Evolutionary conservation across 2,329 filamentous ascomycete genomes (phyloP), one percentile per base, ranked within the genome.

Genomic region (Aspergillus floridensis): DNA sequence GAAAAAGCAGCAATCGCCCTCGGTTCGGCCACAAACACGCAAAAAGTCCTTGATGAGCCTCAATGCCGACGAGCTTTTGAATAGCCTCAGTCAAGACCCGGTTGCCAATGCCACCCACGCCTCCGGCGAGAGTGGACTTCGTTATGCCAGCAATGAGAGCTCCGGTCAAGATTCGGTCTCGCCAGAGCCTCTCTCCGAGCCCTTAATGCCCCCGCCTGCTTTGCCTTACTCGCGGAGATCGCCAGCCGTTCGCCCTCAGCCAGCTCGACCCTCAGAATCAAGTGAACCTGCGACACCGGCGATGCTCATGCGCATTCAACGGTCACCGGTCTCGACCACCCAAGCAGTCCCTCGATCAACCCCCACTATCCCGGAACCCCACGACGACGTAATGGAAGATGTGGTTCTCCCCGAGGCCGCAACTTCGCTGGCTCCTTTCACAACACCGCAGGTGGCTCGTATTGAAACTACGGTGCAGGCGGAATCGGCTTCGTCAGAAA

Each of bases 261-360:
- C 60, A 29, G 53, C 66, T 21, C 65, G 72, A 52, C 41, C 38
- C 57, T 63, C 71, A 51, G 62, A 62, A 54, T 63, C 68, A 26
- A 66, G 85, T 51, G 77, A 87, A 55, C 90, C 91, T 11, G 92
- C 91, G 1, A 96, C 92, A 0, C 92, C 92, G 0, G 91, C 93
- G 8, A 96, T 92, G 6, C 77, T 96, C 59, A 96, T 97, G 90
- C 89, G 86, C 68, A 81, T 93, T 48, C 82, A 68, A 55, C 84
- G 83, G 63, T 81, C 80, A 58, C 74, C 75, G 24, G 72, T 76
- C 21, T 57, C 61, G 72, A 72, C 60, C 66, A 73, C 65, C 72
- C 71, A 71, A 56, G 74, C 76, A 32, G 67, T 70, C 16, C 66
- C 71, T 24, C 72, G 72, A 35, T 70, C 71, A 10, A 65, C 76